Conservation (phyloP, 345 rosid genomes). For the Euphorbia pulcherrima region DNA sequence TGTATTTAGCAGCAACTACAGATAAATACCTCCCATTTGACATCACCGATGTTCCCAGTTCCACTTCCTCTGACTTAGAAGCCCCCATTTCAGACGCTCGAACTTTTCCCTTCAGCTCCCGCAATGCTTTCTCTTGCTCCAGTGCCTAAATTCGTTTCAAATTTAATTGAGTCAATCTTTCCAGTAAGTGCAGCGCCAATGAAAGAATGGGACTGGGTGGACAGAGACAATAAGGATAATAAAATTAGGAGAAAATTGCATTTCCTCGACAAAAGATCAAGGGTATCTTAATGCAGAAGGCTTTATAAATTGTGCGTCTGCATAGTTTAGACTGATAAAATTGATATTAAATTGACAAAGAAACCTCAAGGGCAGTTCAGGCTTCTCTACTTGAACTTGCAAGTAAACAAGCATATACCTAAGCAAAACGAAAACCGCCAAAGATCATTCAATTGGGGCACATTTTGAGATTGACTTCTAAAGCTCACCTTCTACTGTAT, state of each 20-base stretch:
- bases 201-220: no score
- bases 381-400: not conserved
- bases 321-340: not conserved
- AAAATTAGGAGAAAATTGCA: not conserved
- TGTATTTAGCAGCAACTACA: not conserved
- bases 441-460: slow-evolving; percentile 43
- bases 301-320: not conserved
- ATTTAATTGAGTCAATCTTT: slow-evolving; percentile 17
- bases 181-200: not conserved
- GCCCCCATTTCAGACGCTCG: slow-evolving; percentile 43
- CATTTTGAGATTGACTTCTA: not conserved
- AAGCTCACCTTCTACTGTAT: not conserved
- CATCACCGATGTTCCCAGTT: slow-evolving; percentile 32
- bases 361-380: not conserved
- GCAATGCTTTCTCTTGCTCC: slow-evolving; percentile 59
- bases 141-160: slow-evolving; percentile 50
- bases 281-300: not conserved
- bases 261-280: not conserved
- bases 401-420: slow-evolving; percentile 39
- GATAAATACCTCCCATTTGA: slow-evolving; percentile 67
- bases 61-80: slow-evolving; percentile 39
- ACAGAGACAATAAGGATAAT: not conserved
- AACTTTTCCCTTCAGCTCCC: slow-evolving; percentile 36
- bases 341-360: not conserved
- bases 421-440: slow-evolving; percentile 56